These are phyloP conservation scores for Lactifluus subvellereus DNA, from an alignment of 768 basidiomycete genomes.

Conservation along the genomic window DNA sequence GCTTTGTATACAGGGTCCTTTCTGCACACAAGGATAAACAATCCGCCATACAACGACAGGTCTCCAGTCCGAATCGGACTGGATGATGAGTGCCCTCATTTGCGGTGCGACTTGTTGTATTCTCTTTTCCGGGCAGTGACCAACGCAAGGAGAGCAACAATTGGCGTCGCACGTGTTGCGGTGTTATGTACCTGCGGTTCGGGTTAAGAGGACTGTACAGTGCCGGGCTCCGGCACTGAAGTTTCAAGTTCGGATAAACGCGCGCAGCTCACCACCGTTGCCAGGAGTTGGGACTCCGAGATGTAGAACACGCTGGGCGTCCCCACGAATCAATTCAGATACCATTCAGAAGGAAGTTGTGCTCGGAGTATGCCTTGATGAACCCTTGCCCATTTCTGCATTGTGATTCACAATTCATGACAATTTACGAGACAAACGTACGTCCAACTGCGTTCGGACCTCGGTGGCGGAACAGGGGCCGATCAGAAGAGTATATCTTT, in stretches of 20 bases:
- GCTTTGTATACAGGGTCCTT: not conserved
- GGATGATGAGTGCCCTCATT: not conserved
- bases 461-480: not conserved
- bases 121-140: not conserved
- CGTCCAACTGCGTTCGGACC: not conserved
- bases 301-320: not conserved
- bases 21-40: not conserved
- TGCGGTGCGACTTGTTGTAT: not conserved
- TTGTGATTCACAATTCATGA: not conserved
- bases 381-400: not conserved
- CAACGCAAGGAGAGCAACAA: not conserved
- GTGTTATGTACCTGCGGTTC: not conserved
- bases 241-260: not conserved
- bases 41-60: not conserved
- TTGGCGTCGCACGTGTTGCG: not conserved
- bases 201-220: not conserved
- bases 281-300: not conserved
- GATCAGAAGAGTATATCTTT: constrained; percentile 13
- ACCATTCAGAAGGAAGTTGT: not conserved
- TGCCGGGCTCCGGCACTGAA: not conserved
- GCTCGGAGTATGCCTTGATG: not conserved
- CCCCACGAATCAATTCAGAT: constrained; percentile 2
- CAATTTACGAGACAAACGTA: not conserved
- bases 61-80: not conserved
- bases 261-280: not conserved